Evolutionary conservation across 2,329 filamentous ascomycete genomes (phyloP), one percentile per base, ranked within the genome.

Genomic region (Malbranchea cinnamomea): DNA sequence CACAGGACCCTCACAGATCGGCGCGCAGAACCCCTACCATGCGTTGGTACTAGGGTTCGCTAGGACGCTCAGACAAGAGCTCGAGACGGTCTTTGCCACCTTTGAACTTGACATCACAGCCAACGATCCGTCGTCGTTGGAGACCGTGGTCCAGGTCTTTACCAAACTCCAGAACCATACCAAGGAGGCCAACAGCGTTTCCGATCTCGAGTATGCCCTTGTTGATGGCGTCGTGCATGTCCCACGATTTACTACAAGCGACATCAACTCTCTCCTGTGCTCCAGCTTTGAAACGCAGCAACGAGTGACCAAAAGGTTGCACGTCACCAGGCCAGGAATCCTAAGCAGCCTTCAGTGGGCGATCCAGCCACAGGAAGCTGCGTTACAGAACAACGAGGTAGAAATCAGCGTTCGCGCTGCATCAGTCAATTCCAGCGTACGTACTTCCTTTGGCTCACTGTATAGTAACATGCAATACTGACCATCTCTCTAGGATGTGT

Each of bases 341-440:
- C 6, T 35, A 12, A 15, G 30, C 20, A 25, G n/a, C 6, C 23
- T 33, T 6, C 15, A 23, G 6, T 33, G 27, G 24, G 10, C 11
- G 3, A 10, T 4, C 6, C 15, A 15, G 4, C n/a, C n/a, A n/a
- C n/a, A 6, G 12, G 5, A 10, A 16, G n/a, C 13, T 9, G 3
- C 19, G 5, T 25, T 35, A 4, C n/a, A 14, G 7, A 19, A 33
- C 6, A 38, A 46, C 23, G 29, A 45, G 4, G 36, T 54, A 10
- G 49, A 53, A 15, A 37, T 56, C 12, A 39, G 48, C 16, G 40
- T 49, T 30, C 51, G 52, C 26, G 46, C 47, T 2, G 36, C 40
- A 2, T 43, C 45, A 3, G 29, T 54, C 22, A 53, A 52, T 30
- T 48, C 48, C 32, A 46, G 19, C 18, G 30, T 32, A 4, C 7